A percentile compares a stretch with the other conserved stretches of the same genome.
phyloP scores from a whole-genome alignment of 495 filamentous ascomycete genomes.

The Penicillium roqueforti region DNA sequence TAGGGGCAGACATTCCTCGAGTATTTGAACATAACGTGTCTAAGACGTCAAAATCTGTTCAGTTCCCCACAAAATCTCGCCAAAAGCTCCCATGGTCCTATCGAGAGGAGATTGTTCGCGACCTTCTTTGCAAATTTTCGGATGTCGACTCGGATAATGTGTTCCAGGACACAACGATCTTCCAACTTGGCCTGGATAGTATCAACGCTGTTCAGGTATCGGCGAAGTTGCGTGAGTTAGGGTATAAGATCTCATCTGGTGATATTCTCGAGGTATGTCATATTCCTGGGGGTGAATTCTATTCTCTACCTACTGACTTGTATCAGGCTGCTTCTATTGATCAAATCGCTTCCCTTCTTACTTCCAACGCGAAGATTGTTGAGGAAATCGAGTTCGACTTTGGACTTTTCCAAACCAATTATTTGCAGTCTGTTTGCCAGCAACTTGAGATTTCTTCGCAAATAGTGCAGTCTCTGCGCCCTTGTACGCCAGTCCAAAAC shows the following conservation, averaged over 20 bases:
- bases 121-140: conserved; percentile 54
- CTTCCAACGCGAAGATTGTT: conserved; percentile 3
- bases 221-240: conserved; percentile 54
- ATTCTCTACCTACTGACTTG: conserved; percentile 52
- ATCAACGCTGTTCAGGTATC: conserved; percentile 56
- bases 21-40: conserved; percentile 11
- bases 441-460: conserved; percentile 15
- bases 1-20: conserved; percentile 3
- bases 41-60: background rate
- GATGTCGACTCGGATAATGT: conserved; percentile 43
- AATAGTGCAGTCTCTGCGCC: conserved; percentile 29
- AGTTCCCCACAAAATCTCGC: background rate
- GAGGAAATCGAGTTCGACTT: conserved; percentile 21
- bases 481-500: conserved; percentile 69
- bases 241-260: conserved; percentile 54
- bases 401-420: conserved; percentile 46
- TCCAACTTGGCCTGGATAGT: conserved; percentile 42
- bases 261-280: conserved; percentile 60
- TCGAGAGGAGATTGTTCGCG: conserved; percentile 56
- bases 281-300: conserved; percentile 20
- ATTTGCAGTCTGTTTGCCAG: conserved; percentile 48
- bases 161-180: conserved; percentile 48
- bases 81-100: conserved; percentile 42
- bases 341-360: conserved; percentile 27
- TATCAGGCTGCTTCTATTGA: conserved; percentile 39